Evolutionary conservation across 140 eudicot species (phyloP).

Genomic region (Senecio squalidus): DNA sequence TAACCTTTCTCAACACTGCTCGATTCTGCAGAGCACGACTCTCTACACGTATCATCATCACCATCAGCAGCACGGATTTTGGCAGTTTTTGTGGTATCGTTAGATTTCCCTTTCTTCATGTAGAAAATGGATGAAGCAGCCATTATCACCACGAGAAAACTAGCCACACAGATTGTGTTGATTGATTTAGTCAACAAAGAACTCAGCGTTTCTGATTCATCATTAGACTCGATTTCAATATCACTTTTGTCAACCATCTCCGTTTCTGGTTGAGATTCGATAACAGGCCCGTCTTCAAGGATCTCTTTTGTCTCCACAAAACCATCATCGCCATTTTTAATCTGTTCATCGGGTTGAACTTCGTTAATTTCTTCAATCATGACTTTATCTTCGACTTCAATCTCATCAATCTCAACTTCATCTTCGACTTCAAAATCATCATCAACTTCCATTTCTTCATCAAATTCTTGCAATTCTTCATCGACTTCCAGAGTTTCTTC

Average conservation of each 20-base stretch:
- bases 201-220: constrained; percentile 16
- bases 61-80: constrained; percentile 23
- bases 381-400: constrained; percentile 14
- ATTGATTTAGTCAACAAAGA: constrained; percentile 5
- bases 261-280: not conserved
- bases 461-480: constrained; percentile 12
- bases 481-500: constrained; percentile 14
- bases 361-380: constrained; percentile 2
- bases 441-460: constrained; percentile 15
- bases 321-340: not conserved
- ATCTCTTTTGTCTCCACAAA: not conserved
- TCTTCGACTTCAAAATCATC: constrained; percentile 17
- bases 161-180: constrained; percentile 20
- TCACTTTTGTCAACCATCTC: not conserved
- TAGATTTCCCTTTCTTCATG: constrained; percentile 20
- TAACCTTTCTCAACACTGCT: constrained; percentile 52
- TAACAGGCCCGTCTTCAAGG: constrained; percentile 16
- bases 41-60: constrained; percentile 35
- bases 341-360: not conserved
- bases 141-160: constrained; percentile 18
- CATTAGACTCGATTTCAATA: not conserved
- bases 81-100: not conserved
- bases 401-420: constrained; percentile 18
- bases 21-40: constrained; percentile 57
- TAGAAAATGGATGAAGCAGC: constrained; percentile 27